phyloP scores from a whole-genome alignment of 2,329 filamentous ascomycete species.

The Monosporascus ibericus region DNA sequence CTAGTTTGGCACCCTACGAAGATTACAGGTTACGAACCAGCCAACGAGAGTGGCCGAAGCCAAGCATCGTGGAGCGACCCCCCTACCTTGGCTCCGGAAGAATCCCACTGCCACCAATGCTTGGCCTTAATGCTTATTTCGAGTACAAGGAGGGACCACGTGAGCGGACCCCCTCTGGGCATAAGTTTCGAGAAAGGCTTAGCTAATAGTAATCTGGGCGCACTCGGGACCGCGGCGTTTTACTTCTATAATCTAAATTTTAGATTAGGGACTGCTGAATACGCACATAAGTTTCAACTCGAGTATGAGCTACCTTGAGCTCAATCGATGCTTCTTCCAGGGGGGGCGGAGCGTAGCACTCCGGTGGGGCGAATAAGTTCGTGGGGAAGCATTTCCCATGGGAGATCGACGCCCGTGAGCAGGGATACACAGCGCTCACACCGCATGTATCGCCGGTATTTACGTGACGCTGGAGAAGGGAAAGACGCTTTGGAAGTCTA shows the following conservation, averaged over 20 bases:
- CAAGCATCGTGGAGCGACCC: neutral
- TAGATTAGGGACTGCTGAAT: too few relatives aligned
- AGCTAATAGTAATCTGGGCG: too few relatives aligned
- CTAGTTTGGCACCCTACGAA: too few relatives aligned
- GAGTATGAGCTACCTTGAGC: slow-evolving; percentile 2
- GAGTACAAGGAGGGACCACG: too few relatives aligned
- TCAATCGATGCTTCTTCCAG: slow-evolving; percentile 15
- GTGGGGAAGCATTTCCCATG: neutral
- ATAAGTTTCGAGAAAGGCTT: too few relatives aligned
- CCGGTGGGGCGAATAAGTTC: slow-evolving; percentile 5
- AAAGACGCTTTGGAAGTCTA: too few relatives aligned
- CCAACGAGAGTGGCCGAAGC: neutral
- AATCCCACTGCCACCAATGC: neutral
- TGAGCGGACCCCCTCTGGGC: too few relatives aligned
- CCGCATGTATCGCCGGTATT: too few relatives aligned
- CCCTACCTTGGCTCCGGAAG: neutral
- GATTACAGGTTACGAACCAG: neutral
- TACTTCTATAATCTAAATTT: too few relatives aligned
- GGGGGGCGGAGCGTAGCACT: slow-evolving; percentile 18
- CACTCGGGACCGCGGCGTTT: too few relatives aligned
- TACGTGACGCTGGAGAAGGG: too few relatives aligned
- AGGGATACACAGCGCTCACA: neutral
- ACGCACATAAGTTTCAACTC: too few relatives aligned
- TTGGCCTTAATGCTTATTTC: neutral
- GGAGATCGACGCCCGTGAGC: neutral